Conservation (phyloP, 208 protist species). For the Trypanosoma mega region DNA sequence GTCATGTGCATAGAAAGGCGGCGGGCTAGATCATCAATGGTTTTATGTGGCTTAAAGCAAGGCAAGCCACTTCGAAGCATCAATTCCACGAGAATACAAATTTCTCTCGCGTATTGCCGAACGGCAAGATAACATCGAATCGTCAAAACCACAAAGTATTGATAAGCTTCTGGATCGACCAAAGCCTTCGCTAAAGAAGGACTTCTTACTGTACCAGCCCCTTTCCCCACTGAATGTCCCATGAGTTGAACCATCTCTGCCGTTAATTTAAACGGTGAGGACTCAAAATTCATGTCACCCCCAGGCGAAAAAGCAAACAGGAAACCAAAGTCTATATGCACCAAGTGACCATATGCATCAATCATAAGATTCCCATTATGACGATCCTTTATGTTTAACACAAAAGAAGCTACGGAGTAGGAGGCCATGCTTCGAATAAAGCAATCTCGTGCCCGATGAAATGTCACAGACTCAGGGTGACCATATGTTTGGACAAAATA, state of each 20-base stretch:
- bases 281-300: constrained; percentile 95
- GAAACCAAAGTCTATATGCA: constrained; percentile 99
- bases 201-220: constrained; percentile 52
- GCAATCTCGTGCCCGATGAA: constrained; percentile 85
- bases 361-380: constrained; percentile 97
- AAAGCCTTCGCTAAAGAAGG: constrained; percentile 60
- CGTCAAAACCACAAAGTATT: constrained; percentile 74
- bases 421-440: constrained; percentile 92
- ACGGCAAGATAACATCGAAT: constrained; percentile 85
- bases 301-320: constrained; percentile 95
- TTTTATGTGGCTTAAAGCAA: constrained; percentile 87
- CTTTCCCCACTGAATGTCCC: constrained; percentile 69
- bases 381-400: constrained; percentile 95
- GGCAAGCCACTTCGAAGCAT: constrained; percentile 86
- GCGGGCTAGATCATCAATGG: constrained; percentile 65
- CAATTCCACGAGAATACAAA: constrained; percentile 81
- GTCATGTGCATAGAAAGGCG: constrained; percentile 72
- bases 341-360: constrained; percentile 86
- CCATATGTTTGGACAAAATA: constrained; percentile 94
- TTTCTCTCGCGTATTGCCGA: constrained; percentile 75
- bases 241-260: constrained; percentile 93
- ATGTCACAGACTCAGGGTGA: constrained; percentile 68
- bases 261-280: constrained; percentile 93
- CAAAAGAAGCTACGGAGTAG: constrained; percentile 94
- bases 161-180: constrained; percentile 82